These are phyloP conservation scores for Cladorrhinum sp. DNA, from an alignment of 2,329 filamentous ascomycete species.

Conservation along the genomic window DNA sequence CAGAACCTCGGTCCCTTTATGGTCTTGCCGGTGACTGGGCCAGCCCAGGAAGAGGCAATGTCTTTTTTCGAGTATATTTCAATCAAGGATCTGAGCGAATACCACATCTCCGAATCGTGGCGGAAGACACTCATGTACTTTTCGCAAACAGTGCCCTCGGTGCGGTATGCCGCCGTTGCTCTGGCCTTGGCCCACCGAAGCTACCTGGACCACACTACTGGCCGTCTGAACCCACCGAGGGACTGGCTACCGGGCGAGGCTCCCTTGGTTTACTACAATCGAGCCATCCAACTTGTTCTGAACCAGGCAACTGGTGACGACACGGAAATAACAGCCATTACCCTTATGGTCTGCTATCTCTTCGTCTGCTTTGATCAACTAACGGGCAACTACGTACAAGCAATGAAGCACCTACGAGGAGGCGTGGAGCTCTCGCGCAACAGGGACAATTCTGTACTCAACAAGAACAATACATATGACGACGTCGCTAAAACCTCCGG, in stretches of 20 bases:
- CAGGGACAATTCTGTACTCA: slow-evolving; percentile 18
- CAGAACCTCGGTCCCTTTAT: slow-evolving; percentile 26
- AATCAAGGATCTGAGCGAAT: slow-evolving; percentile 32
- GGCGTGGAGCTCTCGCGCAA: slow-evolving; percentile 34
- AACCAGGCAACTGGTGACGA: slow-evolving; percentile 24
- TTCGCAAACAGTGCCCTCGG: slow-evolving; percentile 34
- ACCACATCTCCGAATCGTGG: slow-evolving; percentile 34
- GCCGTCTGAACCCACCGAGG: too few relatives aligned
- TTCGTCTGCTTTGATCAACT: slow-evolving; percentile 40
- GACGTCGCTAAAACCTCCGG: slow-evolving; percentile 15
- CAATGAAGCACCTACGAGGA: slow-evolving; percentile 35
- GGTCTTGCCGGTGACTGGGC: slow-evolving; percentile 24
- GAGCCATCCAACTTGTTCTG: slow-evolving; percentile 33
- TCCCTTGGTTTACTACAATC: slow-evolving; percentile 31
- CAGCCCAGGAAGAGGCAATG: slow-evolving; percentile 29
- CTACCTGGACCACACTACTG: slow-evolving; percentile 20
- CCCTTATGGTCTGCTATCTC: slow-evolving; percentile 39
- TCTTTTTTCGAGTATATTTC: slow-evolving; percentile 33
- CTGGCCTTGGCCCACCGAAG: slow-evolving; percentile 31
- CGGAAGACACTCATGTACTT: slow-evolving; percentile 36
- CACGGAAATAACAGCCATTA: slow-evolving; percentile 31
- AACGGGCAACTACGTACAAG: slow-evolving; percentile 34
- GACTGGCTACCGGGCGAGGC: slow-evolving; percentile 22
- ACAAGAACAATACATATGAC: slow-evolving; percentile 12
- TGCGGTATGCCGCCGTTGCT: slow-evolving; percentile 35